These are phyloP conservation scores for Phytophthora ohioensis DNA, from an alignment of 352 stramenopile species.

Conservation along the genomic window DNA sequence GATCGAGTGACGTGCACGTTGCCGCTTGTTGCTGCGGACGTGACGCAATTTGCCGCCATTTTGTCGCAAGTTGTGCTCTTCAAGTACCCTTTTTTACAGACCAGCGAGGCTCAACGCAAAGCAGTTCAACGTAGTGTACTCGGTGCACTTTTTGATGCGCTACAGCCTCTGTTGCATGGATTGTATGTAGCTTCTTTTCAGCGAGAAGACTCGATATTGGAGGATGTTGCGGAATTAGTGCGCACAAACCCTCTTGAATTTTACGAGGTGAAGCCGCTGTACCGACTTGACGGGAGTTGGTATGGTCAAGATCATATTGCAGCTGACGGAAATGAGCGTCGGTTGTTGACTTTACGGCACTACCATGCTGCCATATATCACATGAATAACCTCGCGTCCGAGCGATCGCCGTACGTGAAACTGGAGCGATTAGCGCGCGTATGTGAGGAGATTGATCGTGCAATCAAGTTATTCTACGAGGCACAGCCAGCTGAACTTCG, in stretches of 20 bases:
- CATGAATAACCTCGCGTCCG: conserved; percentile 54
- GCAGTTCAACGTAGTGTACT: conserved; percentile 56
- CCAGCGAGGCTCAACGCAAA: conserved; percentile 3
- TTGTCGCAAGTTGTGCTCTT: conserved; percentile 64
- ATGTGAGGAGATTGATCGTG: conserved; percentile 55
- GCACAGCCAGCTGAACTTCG: conserved; percentile 16
- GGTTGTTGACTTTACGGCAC: conserved; percentile 41
- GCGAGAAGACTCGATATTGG: conserved; percentile 54
- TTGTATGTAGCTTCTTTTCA: conserved; percentile 64
- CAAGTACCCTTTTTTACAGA: conserved; percentile 54
- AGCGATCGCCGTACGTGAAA: conserved; percentile 69
- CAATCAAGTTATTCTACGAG: conserved; percentile 57
- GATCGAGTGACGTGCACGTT: conserved; percentile 42
- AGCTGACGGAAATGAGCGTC: conserved; percentile 35
- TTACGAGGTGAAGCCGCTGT: conserved; percentile 55
- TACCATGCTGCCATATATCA: conserved; percentile 51
- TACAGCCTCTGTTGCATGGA: conserved; percentile 68
- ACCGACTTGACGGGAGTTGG: conserved; percentile 67
- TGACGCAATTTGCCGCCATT: conserved; percentile 61
- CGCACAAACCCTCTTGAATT: conserved; percentile 37
- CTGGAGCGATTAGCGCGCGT: conserved; percentile 52
- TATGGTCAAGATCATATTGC: conserved; percentile 9
- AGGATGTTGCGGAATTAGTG: conserved; percentile 39
- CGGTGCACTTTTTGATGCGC: conserved; percentile 66
- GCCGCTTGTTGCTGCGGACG: conserved; percentile 56